These are phyloP conservation scores for Incumbomyces lentus DNA, from an alignment of 2,329 filamentous ascomycete species.

Conservation along the genomic window DNA sequence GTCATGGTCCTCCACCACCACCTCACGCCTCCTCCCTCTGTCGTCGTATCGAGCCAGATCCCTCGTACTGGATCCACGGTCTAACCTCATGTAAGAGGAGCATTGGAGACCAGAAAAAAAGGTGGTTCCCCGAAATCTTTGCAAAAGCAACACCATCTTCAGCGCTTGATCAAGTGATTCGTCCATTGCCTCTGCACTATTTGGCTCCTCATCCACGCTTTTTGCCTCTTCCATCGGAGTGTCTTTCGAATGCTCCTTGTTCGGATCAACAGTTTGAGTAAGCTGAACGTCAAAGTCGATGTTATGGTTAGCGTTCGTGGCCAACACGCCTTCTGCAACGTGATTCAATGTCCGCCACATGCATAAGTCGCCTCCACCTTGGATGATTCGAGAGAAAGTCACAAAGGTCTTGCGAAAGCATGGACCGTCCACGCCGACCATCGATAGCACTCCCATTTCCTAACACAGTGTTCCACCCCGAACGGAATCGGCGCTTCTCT, in stretches of 20 bases:
- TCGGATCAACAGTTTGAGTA: background rate
- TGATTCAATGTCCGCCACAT: background rate
- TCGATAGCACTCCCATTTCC: constrained; percentile 11
- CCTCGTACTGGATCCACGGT: background rate
- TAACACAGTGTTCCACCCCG: constrained; percentile 10
- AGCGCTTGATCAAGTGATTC: background rate
- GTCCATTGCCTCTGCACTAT: background rate
- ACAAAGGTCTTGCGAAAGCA: constrained; percentile 5
- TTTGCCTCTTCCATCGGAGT: constrained; percentile 2
- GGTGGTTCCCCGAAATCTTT: too few species aligned
- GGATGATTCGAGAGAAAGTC: background rate
- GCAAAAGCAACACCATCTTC: too few species aligned
- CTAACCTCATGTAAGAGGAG: background rate
- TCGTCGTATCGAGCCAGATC: background rate
- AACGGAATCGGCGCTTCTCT: constrained; percentile 20
- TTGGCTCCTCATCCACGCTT: background rate
- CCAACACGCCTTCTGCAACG: background rate
- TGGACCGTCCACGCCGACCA: constrained; percentile 15
- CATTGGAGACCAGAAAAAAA: too few species aligned
- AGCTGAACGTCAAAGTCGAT: background rate
- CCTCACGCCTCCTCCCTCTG: background rate
- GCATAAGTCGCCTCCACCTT: background rate
- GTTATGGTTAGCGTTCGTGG: background rate
- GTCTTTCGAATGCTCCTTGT: too few species aligned
- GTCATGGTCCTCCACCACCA: background rate